A percentile compares a stretch with the other conserved stretches of the same genome.
Evolutionary conservation across 106 monocot genomes (phyloP).

Genomic region (Dendrobium nobile): DNA sequence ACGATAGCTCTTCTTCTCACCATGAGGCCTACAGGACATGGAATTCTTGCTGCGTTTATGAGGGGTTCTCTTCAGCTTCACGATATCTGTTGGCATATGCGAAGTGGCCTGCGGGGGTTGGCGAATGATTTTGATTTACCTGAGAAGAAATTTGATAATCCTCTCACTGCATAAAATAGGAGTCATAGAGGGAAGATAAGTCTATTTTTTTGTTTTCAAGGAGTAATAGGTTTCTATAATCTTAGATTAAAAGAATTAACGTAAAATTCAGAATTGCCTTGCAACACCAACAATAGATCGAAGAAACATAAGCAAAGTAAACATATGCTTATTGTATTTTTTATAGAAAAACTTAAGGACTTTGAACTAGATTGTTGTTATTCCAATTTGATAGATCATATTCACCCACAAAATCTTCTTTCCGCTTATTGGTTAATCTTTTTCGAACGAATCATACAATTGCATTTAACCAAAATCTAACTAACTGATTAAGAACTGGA

Average conservation of each 20-base stretch:
- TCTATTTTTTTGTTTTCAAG: no score
- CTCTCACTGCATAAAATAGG: constrained; percentile 31
- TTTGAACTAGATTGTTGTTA: no score
- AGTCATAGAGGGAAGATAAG: not conserved
- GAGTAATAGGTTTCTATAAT: no score
- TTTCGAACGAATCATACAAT: not conserved
- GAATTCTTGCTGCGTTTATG: constrained; percentile 28
- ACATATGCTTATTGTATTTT: no score
- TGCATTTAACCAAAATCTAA: not conserved
- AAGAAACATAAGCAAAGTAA: no score
- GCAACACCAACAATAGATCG: no score
- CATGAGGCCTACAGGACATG: constrained; percentile 4
- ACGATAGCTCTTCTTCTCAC: constrained; percentile 32
- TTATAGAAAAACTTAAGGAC: no score
- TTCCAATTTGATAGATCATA: no score
- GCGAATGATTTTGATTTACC: constrained; percentile 62
- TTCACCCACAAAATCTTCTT: no score
- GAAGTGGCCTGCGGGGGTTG: constrained; percentile 14
- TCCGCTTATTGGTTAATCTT: not conserved
- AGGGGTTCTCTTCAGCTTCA: constrained; percentile 45
- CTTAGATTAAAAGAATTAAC: no score
- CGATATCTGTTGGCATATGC: constrained; percentile 11
- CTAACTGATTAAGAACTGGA: not conserved
- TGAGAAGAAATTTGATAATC: constrained; percentile 53
- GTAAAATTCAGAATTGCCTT: no score